Conservation (phyloP, 2,329 filamentous ascomycete genomes). For the Thielaviopsis euricoi region DNA sequence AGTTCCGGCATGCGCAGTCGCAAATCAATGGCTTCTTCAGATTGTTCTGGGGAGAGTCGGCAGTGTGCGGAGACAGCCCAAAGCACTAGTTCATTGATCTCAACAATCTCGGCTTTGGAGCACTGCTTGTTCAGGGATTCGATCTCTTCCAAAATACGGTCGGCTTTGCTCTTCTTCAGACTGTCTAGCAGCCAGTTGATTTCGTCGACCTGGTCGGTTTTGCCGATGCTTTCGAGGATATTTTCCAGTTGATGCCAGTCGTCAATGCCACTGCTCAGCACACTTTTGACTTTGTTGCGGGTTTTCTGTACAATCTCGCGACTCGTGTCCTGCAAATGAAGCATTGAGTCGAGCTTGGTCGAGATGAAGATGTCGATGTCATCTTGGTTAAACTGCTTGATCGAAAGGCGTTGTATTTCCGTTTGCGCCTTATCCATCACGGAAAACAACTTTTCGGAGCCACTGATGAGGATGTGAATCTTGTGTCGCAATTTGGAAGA, state of each 20-base stretch:
- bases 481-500: neutral
- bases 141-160: constrained; percentile 20
- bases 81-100: constrained; percentile 24
- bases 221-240: constrained; percentile 18
- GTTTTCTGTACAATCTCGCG: neutral
- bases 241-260: neutral
- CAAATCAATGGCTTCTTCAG: constrained; percentile 15
- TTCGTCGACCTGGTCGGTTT: constrained; percentile 21
- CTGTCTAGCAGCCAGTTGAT: constrained; percentile 18
- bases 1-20: neutral
- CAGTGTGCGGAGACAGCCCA: constrained; percentile 18
- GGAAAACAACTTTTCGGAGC: neutral
- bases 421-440: neutral
- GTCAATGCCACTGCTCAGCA: neutral
- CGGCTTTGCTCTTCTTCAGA: constrained; percentile 18
- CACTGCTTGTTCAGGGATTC: constrained; percentile 18
- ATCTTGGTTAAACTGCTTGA: neutral
- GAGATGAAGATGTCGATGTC: neutral
- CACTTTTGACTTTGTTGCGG: neutral
- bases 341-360: neutral
- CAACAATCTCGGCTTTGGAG: constrained; percentile 20
- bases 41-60: constrained; percentile 15
- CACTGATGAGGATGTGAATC: neutral
- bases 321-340: neutral
- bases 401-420: neutral